Conservation (phyloP, 2,329 filamentous ascomycete genomes). For the Pyrenochaeta sp. region DNA sequence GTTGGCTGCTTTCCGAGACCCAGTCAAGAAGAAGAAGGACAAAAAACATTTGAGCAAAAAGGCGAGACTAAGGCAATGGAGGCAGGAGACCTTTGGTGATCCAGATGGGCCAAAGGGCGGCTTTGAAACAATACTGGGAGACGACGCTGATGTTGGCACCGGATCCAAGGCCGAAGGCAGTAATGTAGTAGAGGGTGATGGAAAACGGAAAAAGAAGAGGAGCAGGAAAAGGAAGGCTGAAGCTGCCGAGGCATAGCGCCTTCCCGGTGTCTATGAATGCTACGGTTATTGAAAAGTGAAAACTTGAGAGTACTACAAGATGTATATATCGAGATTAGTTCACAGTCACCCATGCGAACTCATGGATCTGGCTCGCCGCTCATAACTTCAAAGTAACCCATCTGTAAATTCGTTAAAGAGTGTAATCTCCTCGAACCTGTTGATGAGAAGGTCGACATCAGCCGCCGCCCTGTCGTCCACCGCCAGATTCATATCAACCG, state of each 20-base stretch:
- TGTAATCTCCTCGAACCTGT: conserved; percentile 18
- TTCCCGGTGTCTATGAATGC: too few relatives aligned
- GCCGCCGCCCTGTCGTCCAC: conserved; percentile 6
- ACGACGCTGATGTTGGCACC: conserved; percentile 12
- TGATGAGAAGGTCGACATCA: conserved; percentile 6
- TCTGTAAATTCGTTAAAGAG: conserved; percentile 23
- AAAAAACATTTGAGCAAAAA: conserved; percentile 93
- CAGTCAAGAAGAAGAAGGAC: conserved; percentile 88
- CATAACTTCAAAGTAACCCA: background rate
- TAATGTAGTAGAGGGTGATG: conserved; percentile 27
- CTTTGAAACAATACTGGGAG: conserved; percentile 42
- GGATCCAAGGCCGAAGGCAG: conserved; percentile 3
- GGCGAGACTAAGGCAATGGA: conserved; percentile 87
- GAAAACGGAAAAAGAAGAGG: conserved; percentile 37
- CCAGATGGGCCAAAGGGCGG: conserved; percentile 61
- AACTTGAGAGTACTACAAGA: too few relatives aligned
- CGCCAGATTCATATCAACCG: conserved; percentile 5
- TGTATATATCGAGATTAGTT: too few relatives aligned
- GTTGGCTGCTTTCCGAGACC: conserved; percentile 86
- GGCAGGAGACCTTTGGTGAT: conserved; percentile 71
- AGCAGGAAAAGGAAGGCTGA: conserved; percentile 31
- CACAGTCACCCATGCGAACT: too few relatives aligned
- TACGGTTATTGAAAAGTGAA: too few relatives aligned
- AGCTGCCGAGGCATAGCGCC: conserved; percentile 12
- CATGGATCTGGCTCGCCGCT: too few relatives aligned